Evolutionary conservation across 306 rosid genomes (phyloP), one percentile per base, ranked within the genome.

Genomic region (Abrus pulchellus): DNA sequence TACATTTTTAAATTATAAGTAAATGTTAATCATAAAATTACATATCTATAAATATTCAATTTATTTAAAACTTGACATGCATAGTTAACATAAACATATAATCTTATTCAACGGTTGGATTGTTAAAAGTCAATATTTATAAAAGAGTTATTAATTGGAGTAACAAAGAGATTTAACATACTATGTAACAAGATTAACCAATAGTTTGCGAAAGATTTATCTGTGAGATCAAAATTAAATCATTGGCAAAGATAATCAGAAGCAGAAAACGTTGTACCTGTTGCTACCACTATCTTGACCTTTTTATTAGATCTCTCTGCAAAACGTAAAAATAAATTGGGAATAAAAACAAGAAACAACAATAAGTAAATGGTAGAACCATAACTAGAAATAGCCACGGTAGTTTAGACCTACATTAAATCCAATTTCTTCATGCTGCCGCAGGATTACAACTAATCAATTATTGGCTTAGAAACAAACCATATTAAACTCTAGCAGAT

Each of bases 281-380:
- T 20, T 20, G 20, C 56, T 57, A 48, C 45, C 45, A 57, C 57
- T 57, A 43, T 43, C 67, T 57, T 32, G 44, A 59, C 14, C 8
- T 41, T 74, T 34, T 45, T 44, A 29, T 69, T 44, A 6, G 45
- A 12, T 59, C 57, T 59, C 9, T 29, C 79, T 74, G 69, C 68
- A 74, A 43, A 73, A 56, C 28, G 57, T 41, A 13, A 9, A 11
- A 43, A 44, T 29, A 0, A 20, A 20, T 20, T 20, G 30, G 9
- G 4, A 12, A 29, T 28, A 13, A 11, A 6, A 13, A 61, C 2
- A 64, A 34, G 0, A 63, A 36, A 3, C n/a, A 13, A 36, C 69
- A 63, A 6, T 36, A 64, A 20, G n/a, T 20, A 20, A 20, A 20
- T 20, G 20, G 20, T 20, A 20, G 20, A 56, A 72, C 2, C 40